Base-by-base conservation (phyloP, 2,329 filamentous ascomycete species). In the Elsinoe fawcettii region DNA sequence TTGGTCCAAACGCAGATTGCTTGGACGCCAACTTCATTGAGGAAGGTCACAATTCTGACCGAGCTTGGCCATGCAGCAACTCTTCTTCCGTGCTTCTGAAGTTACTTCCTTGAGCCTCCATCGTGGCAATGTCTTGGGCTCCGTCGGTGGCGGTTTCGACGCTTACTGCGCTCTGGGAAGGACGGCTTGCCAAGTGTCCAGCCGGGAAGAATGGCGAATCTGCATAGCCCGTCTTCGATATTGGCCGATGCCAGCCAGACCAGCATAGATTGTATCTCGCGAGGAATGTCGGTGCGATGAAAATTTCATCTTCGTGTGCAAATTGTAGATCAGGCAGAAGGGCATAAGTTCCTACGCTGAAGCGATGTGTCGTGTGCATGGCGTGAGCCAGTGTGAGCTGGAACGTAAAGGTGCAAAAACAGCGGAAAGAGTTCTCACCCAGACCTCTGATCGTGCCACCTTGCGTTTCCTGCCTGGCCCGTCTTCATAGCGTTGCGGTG, bases 11-110 rank as follows among this genome's bases (percentile, higher is more conserved):
- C 14, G 30, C 25, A 53, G 34, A 39, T 36, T 53, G 30, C 34
- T 53, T 36, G 49, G 49, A 39, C 49, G 49, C 49, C 49, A 53
- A 18, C 34, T 53, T 53, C 49, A n/a, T 53, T 53, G 49, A 53
- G 49, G 49, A 53, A 53, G 49, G 49, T 53, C 32, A 22, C 46
- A 53, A 36, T 34, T 36, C 32, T 9, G 12, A 14, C 32, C 49
- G 49, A 36, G 49, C 49, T 53, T 53, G 49, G 49, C 20, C 49
- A 53, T 37, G 32, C 32, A n/a, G 27, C 47, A 22, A 4, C 20
- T 22, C 2, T 51, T 39, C 34, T 53, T 53, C n/a, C 34, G 49
- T 53, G 49, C 49, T 53, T 36, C 49, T 53, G 34, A 16, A 23
- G 49, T 36, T 23, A 18, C 30, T 53, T 36, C 49, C 30, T 22